These are phyloP conservation scores for Beta lomatogona DNA, from an alignment of 179 eudicot species.

Conservation along the genomic window DNA sequence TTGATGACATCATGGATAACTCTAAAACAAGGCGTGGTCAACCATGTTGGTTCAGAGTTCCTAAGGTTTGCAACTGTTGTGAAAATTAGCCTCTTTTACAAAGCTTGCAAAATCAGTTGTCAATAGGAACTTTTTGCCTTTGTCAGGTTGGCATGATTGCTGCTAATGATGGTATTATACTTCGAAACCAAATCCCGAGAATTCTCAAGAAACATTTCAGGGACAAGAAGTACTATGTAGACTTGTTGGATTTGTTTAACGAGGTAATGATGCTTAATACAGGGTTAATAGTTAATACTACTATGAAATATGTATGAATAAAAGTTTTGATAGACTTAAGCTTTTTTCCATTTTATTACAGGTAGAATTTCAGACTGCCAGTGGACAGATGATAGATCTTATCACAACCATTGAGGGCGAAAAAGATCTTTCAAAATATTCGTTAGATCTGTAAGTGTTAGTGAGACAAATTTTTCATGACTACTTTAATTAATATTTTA, in stretches of 20 bases:
- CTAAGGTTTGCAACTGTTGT: constrained; percentile 51
- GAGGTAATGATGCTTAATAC: constrained; percentile 53
- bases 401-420: constrained; percentile 82
- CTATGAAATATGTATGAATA: neutral
- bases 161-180: constrained; percentile 72
- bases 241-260: constrained; percentile 78
- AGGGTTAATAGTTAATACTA: neutral
- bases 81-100: neutral
- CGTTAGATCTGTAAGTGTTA: constrained; percentile 60
- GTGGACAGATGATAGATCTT: constrained; percentile 91
- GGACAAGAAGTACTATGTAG: constrained; percentile 68
- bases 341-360: constrained; percentile 22
- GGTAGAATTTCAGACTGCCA: constrained; percentile 87
- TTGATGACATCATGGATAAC: constrained; percentile 85
- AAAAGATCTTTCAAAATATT: constrained; percentile 80
- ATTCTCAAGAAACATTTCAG: constrained; percentile 76
- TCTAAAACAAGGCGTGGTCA: constrained; percentile 90
- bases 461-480: neutral
- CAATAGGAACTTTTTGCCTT: constrained; percentile 3
- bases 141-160: constrained; percentile 85
- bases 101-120: neutral
- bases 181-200: constrained; percentile 84
- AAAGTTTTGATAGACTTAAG: neutral
- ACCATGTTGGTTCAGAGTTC: constrained; percentile 80
- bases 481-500: neutral